Percentiles rank a stretch among this genome's conserved stretches.
Conservation (phyloP, 805 yeast species). For the Metschnikowia orientalis region DNA sequence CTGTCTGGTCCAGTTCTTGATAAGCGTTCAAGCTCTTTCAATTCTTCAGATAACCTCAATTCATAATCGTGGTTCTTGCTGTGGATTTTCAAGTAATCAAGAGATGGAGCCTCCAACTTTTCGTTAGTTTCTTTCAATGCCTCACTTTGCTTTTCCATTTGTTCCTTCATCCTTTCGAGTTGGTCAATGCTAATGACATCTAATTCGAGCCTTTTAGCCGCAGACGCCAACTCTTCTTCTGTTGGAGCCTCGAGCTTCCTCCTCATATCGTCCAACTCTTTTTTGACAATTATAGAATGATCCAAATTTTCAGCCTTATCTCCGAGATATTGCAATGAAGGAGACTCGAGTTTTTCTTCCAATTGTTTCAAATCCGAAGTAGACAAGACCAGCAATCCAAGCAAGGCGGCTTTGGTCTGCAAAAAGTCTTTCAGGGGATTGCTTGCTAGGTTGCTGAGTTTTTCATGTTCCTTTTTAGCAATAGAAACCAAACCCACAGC, state of each 20-base stretch:
- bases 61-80: conserved; percentile 3
- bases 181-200: background rate
- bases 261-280: conserved; percentile 6
- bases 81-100: conserved; percentile 3
- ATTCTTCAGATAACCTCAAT: conserved; percentile 1
- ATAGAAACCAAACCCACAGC: conserved; percentile 14
- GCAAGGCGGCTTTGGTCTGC: conserved; percentile 1
- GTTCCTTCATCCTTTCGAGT: conserved; percentile 13
- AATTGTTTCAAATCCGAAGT: conserved; percentile 4
- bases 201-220: conserved; percentile 2
- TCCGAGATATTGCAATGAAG: conserved; percentile 6
- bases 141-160: background rate
- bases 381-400: conserved; percentile 4
- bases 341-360: conserved; percentile 4
- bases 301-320: conserved; percentile 14
- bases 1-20: conserved; percentile 7
- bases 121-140: conserved; percentile 4
- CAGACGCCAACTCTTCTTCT: conserved; percentile 3
- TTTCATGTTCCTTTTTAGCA: conserved; percentile 10
- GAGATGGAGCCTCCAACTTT: conserved; percentile 13
- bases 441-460: conserved; percentile 4
- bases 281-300: conserved; percentile 7
- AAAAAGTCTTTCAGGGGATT: conserved; percentile 7
- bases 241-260: conserved; percentile 15
- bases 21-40: conserved; percentile 15